Conservation (phyloP, 352 stramenopile genomes). For the Globisporangium cystogenes region DNA sequence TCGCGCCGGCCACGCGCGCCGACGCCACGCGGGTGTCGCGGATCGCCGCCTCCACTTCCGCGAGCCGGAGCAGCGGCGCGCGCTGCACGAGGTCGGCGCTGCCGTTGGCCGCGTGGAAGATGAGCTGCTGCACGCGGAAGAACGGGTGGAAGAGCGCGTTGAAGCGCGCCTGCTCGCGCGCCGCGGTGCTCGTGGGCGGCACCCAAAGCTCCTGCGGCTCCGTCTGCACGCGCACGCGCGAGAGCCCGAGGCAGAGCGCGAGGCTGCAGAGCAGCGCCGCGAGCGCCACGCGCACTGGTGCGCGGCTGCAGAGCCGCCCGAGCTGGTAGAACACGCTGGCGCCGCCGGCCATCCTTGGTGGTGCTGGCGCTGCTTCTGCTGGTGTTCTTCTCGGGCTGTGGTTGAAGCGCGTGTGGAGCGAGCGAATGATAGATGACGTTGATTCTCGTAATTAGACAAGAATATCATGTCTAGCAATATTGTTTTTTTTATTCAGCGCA, state of each 20-base stretch:
- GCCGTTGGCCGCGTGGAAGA: slow-evolving; percentile 59
- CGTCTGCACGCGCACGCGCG: slow-evolving; percentile 59
- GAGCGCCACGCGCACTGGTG: slow-evolving; percentile 39
- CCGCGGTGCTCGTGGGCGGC: slow-evolving; percentile 47
- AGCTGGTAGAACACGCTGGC: slow-evolving; percentile 34
- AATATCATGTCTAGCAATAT: too few species aligned
- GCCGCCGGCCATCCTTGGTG: background rate
- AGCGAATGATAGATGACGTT: too few species aligned
- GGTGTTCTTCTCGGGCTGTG: background rate
- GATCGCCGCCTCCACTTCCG: slow-evolving; percentile 63
- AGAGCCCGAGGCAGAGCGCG: slow-evolving; percentile 50
- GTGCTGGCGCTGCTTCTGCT: too few species aligned
- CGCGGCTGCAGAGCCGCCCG: slow-evolving; percentile 42
- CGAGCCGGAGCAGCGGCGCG: slow-evolving; percentile 50
- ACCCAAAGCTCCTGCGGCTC: slow-evolving; percentile 84
- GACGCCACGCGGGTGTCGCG: slow-evolving; percentile 19
- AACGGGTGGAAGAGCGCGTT: slow-evolving; percentile 80
- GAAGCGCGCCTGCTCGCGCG: slow-evolving; percentile 65
- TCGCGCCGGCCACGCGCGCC: slow-evolving; percentile 19
- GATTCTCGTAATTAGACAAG: too few species aligned
- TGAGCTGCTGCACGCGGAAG: slow-evolving; percentile 84
- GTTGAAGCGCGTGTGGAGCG: slow-evolving; percentile 1
- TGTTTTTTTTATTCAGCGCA: too few species aligned
- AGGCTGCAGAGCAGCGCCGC: slow-evolving; percentile 39
- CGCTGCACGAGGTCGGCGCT: slow-evolving; percentile 54